These are phyloP conservation scores for Phytophthora pisi DNA, from an alignment of 352 stramenopile genomes.

Conservation along the genomic window DNA sequence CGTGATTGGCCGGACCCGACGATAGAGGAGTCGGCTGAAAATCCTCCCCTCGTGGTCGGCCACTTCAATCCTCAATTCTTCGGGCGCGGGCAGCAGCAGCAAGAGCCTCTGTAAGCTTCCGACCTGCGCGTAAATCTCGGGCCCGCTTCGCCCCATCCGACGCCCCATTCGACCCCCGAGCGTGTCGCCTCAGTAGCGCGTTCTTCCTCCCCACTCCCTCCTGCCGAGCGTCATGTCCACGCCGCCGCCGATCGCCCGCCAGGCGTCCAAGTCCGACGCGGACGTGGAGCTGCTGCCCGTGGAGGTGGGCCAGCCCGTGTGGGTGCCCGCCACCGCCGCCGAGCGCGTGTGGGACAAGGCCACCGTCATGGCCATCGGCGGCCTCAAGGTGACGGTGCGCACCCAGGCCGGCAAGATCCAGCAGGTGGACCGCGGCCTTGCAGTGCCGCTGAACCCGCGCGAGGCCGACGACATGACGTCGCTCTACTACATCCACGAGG, in stretches of 20 bases:
- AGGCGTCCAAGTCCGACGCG: conserved; percentile 71
- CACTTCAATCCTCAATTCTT: conserved; percentile 20
- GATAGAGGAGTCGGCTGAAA: background rate
- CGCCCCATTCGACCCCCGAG: conserved; percentile 1
- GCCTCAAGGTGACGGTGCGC: conserved; percentile 86
- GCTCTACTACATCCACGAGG: conserved; percentile 95
- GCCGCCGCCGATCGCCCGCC: conserved; percentile 67
- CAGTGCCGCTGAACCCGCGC: conserved; percentile 80
- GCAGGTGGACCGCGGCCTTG: conserved; percentile 79
- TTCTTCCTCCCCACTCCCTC: background rate
- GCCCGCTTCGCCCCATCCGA: background rate
- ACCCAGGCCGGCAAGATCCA: conserved; percentile 85
- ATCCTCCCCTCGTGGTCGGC: background rate
- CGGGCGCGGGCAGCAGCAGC: conserved; percentile 28
- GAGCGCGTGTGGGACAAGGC: conserved; percentile 83
- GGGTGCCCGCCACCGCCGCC: conserved; percentile 58
- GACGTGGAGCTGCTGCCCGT: conserved; percentile 78
- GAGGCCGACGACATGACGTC: conserved; percentile 94
- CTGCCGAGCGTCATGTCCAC: conserved; percentile 55
- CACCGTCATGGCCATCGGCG: conserved; percentile 85
- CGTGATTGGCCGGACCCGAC: conserved; percentile 4
- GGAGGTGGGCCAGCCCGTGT: conserved; percentile 72
- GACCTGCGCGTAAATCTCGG: background rate
- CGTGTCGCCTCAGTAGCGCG: background rate
- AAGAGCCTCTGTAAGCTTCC: background rate